Evolutionary conservation across 345 rosid genomes (phyloP).

Genomic region (Brassica carinata): DNA sequence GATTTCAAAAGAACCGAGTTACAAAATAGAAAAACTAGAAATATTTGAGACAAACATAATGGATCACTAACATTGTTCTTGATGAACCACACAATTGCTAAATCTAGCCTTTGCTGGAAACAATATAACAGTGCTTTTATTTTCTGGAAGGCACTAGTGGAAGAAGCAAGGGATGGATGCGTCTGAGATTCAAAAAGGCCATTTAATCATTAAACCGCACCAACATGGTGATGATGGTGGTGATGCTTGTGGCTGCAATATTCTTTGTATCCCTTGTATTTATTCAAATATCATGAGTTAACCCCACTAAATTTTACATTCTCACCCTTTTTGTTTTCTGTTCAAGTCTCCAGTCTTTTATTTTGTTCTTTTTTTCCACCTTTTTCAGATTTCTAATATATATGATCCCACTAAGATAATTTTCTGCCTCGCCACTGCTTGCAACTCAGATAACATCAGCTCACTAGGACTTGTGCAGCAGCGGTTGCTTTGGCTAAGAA

Average conservation of each 20-base stretch:
- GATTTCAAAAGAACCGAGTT: not conserved
- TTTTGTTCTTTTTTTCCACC: no score
- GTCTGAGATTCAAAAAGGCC: not conserved
- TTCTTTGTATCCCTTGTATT: not conserved
- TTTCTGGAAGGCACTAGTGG: not conserved
- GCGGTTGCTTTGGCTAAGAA: not conserved
- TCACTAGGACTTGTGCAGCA: slow-evolving; percentile 24
- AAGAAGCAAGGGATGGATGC: slow-evolving; percentile 3
- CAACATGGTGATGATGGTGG: slow-evolving; percentile 20
- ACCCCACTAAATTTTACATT: no score
- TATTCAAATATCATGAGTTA: no score
- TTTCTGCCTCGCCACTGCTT: not conserved
- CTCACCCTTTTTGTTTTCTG: no score
- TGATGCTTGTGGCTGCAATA: slow-evolving; percentile 24
- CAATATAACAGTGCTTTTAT: not conserved
- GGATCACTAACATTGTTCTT: slow-evolving; percentile 4
- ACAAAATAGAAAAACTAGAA: not conserved
- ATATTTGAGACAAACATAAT: not conserved
- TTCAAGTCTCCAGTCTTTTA: not conserved
- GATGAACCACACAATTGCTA: not conserved
- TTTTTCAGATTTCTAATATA: no score
- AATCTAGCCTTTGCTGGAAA: not conserved
- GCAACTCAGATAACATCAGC: slow-evolving; percentile 16
- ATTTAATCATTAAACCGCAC: slow-evolving; percentile 16
- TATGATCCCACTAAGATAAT: no score